Evolutionary conservation across 306 rosid genomes (phyloP).

Genomic region (Echinosophora koreensis): DNA sequence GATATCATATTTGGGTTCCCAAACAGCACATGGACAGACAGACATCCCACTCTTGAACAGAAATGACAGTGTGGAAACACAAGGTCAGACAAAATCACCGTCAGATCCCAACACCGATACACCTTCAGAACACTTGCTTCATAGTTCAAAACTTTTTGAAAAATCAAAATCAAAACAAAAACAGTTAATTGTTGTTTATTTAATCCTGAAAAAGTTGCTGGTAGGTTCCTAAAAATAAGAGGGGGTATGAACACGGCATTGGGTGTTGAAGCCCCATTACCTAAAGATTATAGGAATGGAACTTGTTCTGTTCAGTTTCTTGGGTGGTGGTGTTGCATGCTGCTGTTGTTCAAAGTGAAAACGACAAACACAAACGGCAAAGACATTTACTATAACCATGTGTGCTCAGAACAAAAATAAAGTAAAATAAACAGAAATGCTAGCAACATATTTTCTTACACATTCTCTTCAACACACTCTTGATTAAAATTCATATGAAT

Average conservation of each 20-base stretch:
- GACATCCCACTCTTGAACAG: conserved; percentile 53
- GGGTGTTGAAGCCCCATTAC: conserved; percentile 56
- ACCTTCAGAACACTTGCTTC: conserved; percentile 24
- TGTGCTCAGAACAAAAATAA: neutral
- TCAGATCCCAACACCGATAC: conserved; percentile 65
- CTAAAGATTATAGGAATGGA: conserved; percentile 19
- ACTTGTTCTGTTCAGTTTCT: conserved; percentile 45
- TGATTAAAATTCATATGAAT: no score
- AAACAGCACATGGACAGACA: conserved; percentile 49
- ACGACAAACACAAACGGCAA: conserved; percentile 57
- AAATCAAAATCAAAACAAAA: neutral
- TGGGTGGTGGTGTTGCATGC: conserved; percentile 48
- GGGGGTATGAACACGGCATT: conserved; percentile 45
- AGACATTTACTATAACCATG: neutral
- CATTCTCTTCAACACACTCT: no score
- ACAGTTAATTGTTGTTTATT: neutral
- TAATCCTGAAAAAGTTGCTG: conserved; percentile 42
- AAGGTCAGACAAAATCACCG: conserved; percentile 63
- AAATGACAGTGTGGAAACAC: conserved; percentile 51
- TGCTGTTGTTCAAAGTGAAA: conserved; percentile 51
- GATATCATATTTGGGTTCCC: conserved; percentile 38
- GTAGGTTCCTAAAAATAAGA: conserved; percentile 47
- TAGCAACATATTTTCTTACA: no score
- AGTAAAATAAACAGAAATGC: no score
- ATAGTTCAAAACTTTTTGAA: neutral